Evolutionary conservation across 257 asterid genomes (phyloP), one percentile per base, ranked within the genome.

Genomic region (Solanum chmielewskii): DNA sequence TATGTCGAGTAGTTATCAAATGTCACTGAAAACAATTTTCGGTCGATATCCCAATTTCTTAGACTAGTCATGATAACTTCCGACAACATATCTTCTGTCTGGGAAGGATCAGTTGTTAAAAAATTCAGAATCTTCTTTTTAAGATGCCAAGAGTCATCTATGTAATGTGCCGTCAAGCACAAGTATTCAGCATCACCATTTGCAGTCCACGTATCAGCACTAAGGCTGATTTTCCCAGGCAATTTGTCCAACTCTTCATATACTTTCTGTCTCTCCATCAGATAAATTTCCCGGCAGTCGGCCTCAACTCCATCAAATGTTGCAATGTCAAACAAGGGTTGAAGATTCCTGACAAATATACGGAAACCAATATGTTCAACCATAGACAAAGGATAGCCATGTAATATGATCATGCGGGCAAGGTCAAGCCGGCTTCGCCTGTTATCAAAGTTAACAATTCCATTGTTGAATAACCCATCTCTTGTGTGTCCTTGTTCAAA

Each of bases 361-460:
- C 89, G 93, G 95, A 97, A 97, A 68, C 99, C 98, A 90, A 92
- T 87, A 89, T 97, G 94, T 87, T 93, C 98, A 90, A 95, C 98
- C 97, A 97, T 95, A 85, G 91, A 90, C 86, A 97, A 85, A 62
- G 98, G 95, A 89, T 95, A 97, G 56, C 98, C 96, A 87, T 94
- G 99, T 91, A 95, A 84, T 85, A 95, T 94, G 82, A 97, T 94
- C 99, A 97, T 97, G 13, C 98, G 96, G 69, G 98, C 96, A 87
- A 95, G 98, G 90, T 95, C 98, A 14, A 93, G 88, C 88, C 90
- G 91, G 87, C 98, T 92, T 86, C 90, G 90, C 83, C 94, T 90
- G 64, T 95, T 92, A 88, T 94, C 97, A 88, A 97, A 92, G 90
- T 88, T 85, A 80, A 85, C 42, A 90, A 87, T 86, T 39, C 93